Evolutionary conservation across 1,284 basidiomycete species (phyloP), one percentile per base, ranked within the genome.

Genomic region (Marasmius tenuissimus): DNA sequence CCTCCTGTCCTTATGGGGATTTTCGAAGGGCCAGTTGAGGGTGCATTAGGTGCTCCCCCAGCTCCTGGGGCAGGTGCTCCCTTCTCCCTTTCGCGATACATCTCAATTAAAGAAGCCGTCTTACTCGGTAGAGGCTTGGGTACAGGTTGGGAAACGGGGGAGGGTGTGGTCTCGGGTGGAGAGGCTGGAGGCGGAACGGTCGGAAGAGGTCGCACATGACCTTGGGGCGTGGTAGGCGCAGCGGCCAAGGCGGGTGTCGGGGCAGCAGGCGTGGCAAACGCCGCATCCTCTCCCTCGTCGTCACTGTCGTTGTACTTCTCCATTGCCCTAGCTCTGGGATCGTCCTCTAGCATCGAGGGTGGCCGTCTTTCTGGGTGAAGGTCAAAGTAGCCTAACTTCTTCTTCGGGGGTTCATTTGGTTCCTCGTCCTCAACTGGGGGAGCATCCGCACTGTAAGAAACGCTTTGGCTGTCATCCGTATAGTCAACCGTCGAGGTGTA

Each of bases 71-170:
- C 40, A n/a, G 68, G 58, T 9, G 63, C 60, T 22, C 72, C 72
- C 63, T 81, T 78, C 72, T 93, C 91, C 55, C 82, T 81, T 74
- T 92, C 87, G 48, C 89, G 83, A 68, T 91, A 93, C 89, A 93
- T 89, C 72, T 92, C 89, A 67, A 93, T 93, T 55, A 93, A 78
- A 3, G 85, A 81, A 5, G 88, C 87, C 2, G 89, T 91, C 75
- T 86, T 89, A 74, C 86, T 87, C 50, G 73, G 37, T 33, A 54
- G 34, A 0, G 51, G 49, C 33, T 62, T 54, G 5, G 47, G 58
- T 7, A 56, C 14, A 27, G 59, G 57, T n/a, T 54, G 52, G 18
- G 60, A 37, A 20, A 53, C 22, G 1, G 61, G 33, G 37, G 47
- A 14, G 16, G 51, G 40, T 38, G 52, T 55, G 16, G 57, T 12